Percentiles rank a stretch among this genome's conserved stretches.
Conservation (phyloP, 2,329 filamentous ascomycete species). For the Phialophora macrospora region DNA sequence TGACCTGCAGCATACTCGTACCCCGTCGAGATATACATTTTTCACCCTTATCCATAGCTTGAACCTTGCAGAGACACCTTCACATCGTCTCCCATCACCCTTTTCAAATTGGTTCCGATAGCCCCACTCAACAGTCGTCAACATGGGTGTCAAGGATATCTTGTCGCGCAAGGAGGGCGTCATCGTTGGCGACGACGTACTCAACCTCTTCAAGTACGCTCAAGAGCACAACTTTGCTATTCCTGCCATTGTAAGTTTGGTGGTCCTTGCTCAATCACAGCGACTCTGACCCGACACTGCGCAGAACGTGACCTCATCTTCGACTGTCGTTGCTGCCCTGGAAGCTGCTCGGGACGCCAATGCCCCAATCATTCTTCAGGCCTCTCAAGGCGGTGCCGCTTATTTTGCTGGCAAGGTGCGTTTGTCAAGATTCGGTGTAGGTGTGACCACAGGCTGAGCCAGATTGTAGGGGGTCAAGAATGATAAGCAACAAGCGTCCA, state of each 20-base stretch:
- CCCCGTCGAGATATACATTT: not conserved
- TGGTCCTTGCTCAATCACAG: not conserved
- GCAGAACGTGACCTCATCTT: constrained; percentile 89
- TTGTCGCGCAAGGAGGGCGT: constrained; percentile 68
- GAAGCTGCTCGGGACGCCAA: constrained; percentile 94
- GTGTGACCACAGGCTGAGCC: constrained; percentile 16
- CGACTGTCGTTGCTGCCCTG: constrained; percentile 81
- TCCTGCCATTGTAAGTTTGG: constrained; percentile 69
- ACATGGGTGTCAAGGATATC: constrained; percentile 55
- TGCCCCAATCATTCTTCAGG: constrained; percentile 89
- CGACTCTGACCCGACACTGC: constrained; percentile 18
- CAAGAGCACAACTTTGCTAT: constrained; percentile 88
- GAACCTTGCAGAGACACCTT: constrained; percentile 1
- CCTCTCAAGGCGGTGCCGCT: constrained; percentile 89
- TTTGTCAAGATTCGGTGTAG: constrained; percentile 12
- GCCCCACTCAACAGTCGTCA: constrained; percentile 23
- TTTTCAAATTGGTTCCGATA: constrained; percentile 6
- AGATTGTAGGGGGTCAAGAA: constrained; percentile 71
- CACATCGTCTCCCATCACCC: not conserved
- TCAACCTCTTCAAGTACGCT: constrained; percentile 82
- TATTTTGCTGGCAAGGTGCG: constrained; percentile 85
- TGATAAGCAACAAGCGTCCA: constrained; percentile 81
- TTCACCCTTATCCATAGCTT: constrained; percentile 6
- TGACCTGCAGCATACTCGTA: constrained; percentile 2
- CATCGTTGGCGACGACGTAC: constrained; percentile 70